Evolutionary conservation across 2,329 filamentous ascomycete genomes (phyloP).

Genomic region (Exophiala dermatitidis): DNA sequence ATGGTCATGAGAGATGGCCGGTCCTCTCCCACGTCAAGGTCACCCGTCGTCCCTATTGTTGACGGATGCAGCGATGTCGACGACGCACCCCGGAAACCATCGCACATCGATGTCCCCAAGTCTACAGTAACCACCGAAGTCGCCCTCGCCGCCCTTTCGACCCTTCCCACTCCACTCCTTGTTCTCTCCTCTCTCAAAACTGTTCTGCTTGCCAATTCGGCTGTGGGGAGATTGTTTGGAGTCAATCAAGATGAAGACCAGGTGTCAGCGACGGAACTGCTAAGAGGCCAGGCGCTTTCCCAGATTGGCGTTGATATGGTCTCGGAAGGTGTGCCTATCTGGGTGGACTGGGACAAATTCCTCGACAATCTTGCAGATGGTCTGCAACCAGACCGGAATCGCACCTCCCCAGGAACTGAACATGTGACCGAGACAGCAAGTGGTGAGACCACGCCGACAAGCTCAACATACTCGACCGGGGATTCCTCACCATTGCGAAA

Average conservation of each 20-base stretch:
- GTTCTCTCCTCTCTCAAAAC: conserved; percentile 63
- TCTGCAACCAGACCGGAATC: not conserved
- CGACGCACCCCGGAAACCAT: conserved; percentile 1
- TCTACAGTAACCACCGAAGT: conserved; percentile 26
- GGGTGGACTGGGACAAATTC: conserved; percentile 49
- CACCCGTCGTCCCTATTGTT: not conserved
- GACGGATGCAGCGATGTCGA: not conserved
- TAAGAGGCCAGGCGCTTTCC: conserved; percentile 59
- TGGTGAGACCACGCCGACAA: conserved; percentile 16
- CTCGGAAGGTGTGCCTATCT: conserved; percentile 54
- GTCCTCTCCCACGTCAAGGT: not conserved
- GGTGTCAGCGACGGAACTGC: conserved; percentile 47
- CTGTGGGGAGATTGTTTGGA: conserved; percentile 63
- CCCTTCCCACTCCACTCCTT: conserved; percentile 64
- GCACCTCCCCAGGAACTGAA: not conserved
- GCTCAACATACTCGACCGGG: conserved; percentile 7
- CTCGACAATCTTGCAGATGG: conserved; percentile 44
- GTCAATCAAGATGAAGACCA: conserved; percentile 36
- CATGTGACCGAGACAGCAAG: conserved; percentile 4
- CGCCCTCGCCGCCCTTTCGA: conserved; percentile 63
- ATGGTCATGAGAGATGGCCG: conserved; percentile 4
- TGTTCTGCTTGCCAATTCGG: conserved; percentile 66
- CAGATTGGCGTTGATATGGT: conserved; percentile 68
- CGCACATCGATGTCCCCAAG: conserved; percentile 20
- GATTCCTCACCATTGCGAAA: conserved; percentile 14